Evolutionary conservation across 2,329 filamentous ascomycete species (phyloP).

Genomic region (Penicillium glabrum): DNA sequence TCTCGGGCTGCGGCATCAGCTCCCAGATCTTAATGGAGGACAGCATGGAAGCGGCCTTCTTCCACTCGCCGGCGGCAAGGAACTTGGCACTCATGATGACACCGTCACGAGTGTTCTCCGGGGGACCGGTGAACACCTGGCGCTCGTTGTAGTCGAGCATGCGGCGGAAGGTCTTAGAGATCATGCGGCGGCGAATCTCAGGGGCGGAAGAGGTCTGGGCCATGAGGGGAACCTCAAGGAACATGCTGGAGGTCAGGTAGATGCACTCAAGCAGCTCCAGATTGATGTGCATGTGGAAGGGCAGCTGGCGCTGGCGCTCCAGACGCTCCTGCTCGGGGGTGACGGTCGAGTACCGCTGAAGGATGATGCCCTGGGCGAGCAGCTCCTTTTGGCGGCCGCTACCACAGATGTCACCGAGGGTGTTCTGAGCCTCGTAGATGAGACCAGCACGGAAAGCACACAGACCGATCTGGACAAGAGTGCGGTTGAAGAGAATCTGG

Average conservation of each 20-base stretch:
- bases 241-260: slow-evolving; percentile 98
- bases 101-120: slow-evolving; percentile 97
- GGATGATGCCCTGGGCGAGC: slow-evolving; percentile 95
- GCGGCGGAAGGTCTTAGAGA: slow-evolving; percentile 98
- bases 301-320: slow-evolving; percentile 94
- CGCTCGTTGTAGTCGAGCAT: slow-evolving; percentile 99
- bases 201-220: slow-evolving; percentile 96
- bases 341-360: slow-evolving; percentile 94
- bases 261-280: slow-evolving; percentile 96
- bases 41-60: slow-evolving; percentile 90
- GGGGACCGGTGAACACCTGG: slow-evolving; percentile 97
- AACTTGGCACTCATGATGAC: slow-evolving; percentile 99
- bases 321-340: slow-evolving; percentile 96
- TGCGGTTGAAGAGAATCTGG: slow-evolving; percentile 98
- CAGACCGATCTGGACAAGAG: slow-evolving; percentile 93
- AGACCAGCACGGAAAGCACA: slow-evolving; percentile 97
- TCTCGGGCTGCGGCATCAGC: slow-evolving; percentile 85
- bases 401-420: slow-evolving; percentile 95
- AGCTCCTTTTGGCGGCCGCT: slow-evolving; percentile 98
- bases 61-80: slow-evolving; percentile 95
- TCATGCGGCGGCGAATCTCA: slow-evolving; percentile 94
- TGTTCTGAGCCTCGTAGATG: slow-evolving; percentile 96
- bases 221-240: slow-evolving; percentile 94
- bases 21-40: slow-evolving; percentile 99
- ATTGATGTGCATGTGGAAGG: slow-evolving; percentile 99